Evolutionary conservation across 1,284 basidiomycete genomes (phyloP).

Genomic region (Sanghuangporus baumii): DNA sequence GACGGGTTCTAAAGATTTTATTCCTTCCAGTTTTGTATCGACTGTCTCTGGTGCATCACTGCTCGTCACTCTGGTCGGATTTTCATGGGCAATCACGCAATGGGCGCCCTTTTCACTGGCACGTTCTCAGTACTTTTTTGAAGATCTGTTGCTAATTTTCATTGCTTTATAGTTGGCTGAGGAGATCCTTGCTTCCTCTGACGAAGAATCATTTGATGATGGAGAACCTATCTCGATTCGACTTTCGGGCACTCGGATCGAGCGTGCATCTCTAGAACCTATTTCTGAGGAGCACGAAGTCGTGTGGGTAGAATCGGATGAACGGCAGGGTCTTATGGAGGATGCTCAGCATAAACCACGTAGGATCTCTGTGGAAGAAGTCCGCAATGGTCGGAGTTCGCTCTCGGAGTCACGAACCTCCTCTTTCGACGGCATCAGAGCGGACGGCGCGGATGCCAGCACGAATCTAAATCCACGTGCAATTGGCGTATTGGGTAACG

Average conservation of each 20-base stretch:
- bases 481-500: slow-evolving; percentile 37
- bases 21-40: slow-evolving; percentile 47
- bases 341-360: not conserved
- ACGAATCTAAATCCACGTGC: not conserved
- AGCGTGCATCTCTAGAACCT: slow-evolving; percentile 10
- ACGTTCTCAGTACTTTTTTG: slow-evolving; percentile 23
- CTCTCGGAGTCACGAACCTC: slow-evolving; percentile 6
- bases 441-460: not conserved
- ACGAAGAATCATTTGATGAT: slow-evolving; percentile 32
- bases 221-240: slow-evolving; percentile 39
- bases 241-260: slow-evolving; percentile 38
- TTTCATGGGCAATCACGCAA: slow-evolving; percentile 74
- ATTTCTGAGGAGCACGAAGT: slow-evolving; percentile 14
- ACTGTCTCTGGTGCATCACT: slow-evolving; percentile 59
- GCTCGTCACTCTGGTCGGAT: slow-evolving; percentile 63
- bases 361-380: slow-evolving; percentile 9
- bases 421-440: slow-evolving; percentile 17
- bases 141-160: not conserved
- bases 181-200: slow-evolving; percentile 57
- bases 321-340: slow-evolving; percentile 11
- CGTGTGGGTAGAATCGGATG: slow-evolving; percentile 17
- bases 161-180: slow-evolving; percentile 51
- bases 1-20: not conserved
- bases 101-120: slow-evolving; percentile 80
- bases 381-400: slow-evolving; percentile 12